Base-by-base conservation (phyloP, 257 asterid species). In the Fraxinus anomala region DNA sequence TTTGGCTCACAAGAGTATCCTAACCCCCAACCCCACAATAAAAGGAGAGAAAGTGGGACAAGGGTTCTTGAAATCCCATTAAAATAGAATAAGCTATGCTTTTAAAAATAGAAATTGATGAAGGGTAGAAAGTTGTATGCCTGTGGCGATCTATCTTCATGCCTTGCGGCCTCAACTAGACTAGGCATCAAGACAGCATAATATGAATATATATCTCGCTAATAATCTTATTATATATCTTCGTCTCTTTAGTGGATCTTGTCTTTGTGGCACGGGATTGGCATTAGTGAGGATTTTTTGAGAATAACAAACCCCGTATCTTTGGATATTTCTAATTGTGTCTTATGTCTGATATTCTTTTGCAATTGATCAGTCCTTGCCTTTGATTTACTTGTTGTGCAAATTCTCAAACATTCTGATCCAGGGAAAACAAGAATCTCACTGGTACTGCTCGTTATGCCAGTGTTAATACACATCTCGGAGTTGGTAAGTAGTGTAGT, bases 401-500 rank as follows among this genome's bases (percentile, higher is more conserved):
- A 33, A 36, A 17, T 30, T 68, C 30, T 69, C 42, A 70, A 80
- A 69, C 39, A 75, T 74, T 79, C 82, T 85, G 12, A 14, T 83
- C 54, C 85, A 88, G 91, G 86, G 91, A 88, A 83, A 88, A 88
- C 84, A 88, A 88, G 91, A 88, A 86, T 78, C 87, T 88, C 39
- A 88, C 89, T 0, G 91, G 89, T 69, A 88, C 91, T 66, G 89
- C 91, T 78, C 87, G 91, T 34, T 88, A 88, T 88, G 91, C 89
- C 49, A 88, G 91, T 83, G 89, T 88, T 73, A 83, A 85, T 82
- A 92, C 98, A 30, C 98, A 94, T 84, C 93, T 92, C 51, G 97
- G 97, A 77, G 90, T 92, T 86, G 98, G 97, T 94, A 78, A 86
- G 96, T 85, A 76, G 39, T 82, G 71, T 49, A 49, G 65, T 70